phyloP scores from a whole-genome alignment of 257 asterid genomes.

The Vinca minor region DNA sequence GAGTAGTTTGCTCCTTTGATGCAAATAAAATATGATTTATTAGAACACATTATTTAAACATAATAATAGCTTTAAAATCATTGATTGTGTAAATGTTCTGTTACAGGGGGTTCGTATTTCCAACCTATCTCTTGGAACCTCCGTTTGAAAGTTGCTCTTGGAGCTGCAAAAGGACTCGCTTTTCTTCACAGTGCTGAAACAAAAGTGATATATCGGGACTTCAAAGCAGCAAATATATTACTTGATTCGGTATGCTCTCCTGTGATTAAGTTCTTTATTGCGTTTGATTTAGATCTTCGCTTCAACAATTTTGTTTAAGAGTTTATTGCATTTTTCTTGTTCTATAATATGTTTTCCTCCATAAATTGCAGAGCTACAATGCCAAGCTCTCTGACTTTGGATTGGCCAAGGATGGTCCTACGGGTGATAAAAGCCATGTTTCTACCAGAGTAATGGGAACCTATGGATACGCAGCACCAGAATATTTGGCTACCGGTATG shows the following conservation, averaged over 20 bases:
- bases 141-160: conserved; percentile 75
- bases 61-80: not conserved
- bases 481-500: conserved; percentile 72
- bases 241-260: conserved; percentile 61
- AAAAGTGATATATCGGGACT: conserved; percentile 79
- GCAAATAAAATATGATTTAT: not conserved
- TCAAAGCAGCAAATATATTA: conserved; percentile 72
- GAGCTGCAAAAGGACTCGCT: conserved; percentile 89
- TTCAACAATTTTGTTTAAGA: not conserved
- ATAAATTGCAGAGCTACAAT: conserved; percentile 52
- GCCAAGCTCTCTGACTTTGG: conserved; percentile 96
- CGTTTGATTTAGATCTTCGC: not conserved
- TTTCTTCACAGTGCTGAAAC: conserved; percentile 78
- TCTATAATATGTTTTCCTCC: not conserved
- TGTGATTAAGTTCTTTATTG: not conserved
- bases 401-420: conserved; percentile 80
- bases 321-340: not conserved
- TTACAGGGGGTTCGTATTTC: conserved; percentile 84
- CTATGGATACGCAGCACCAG: conserved; percentile 91
- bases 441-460: conserved; percentile 80
- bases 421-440: conserved; percentile 69
- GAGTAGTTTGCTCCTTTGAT: conserved; percentile 24
- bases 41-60: not conserved
- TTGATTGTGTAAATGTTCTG: not conserved
- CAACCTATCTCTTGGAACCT: conserved; percentile 89